Evolutionary conservation across 2,329 filamentous ascomycete genomes (phyloP), one percentile per base, ranked within the genome.

Genomic region (Hortaea werneckii): DNA sequence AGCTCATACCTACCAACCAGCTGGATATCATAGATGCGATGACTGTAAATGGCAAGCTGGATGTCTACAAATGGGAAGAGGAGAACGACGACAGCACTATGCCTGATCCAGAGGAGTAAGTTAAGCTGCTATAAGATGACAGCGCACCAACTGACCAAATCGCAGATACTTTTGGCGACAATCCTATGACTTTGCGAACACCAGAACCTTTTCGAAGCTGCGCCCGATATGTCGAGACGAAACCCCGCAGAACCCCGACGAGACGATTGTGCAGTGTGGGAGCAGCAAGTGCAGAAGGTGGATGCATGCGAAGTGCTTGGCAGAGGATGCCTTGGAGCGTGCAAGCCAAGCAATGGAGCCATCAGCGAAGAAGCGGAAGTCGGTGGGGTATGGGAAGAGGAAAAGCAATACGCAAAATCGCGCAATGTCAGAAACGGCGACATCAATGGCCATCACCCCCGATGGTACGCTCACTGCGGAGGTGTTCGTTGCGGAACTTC

Each of bases 21-120:
- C 85, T 87, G 81, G 81, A 85, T 47, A 76, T 87, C 37, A 83
- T 87, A 61, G 83, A 86, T 51, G 83, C 83, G 4, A 75, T 80
- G 58, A 80, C 80, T 44, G 80, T 87, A 11, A 79, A 82, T 12
- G 76, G 76, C 27, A 68, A 68, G 39, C 76, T 82, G 1, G 68
- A 71, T 5, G 78, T 87, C 12, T 75, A 77, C 47, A 76, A 83
- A 54, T 86, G 83, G 80, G 75, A 79, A 37, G 84, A 88, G 55
- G 68, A 77, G 27, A 77, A 83, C 49, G 81, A 87, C 11, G 56
- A 60, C 6, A 51, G 44, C 20, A 46, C 46, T 12, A 53, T 59
- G 48, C 50, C 57, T 8, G 52, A 41, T 28, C 41, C 47, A 3
- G 56, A 57, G 8, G 62, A 67, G 10, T 57, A 66, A 29, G 43